Conservation (phyloP, 2,329 filamentous ascomycete genomes). For the Cercospora beticola region DNA sequence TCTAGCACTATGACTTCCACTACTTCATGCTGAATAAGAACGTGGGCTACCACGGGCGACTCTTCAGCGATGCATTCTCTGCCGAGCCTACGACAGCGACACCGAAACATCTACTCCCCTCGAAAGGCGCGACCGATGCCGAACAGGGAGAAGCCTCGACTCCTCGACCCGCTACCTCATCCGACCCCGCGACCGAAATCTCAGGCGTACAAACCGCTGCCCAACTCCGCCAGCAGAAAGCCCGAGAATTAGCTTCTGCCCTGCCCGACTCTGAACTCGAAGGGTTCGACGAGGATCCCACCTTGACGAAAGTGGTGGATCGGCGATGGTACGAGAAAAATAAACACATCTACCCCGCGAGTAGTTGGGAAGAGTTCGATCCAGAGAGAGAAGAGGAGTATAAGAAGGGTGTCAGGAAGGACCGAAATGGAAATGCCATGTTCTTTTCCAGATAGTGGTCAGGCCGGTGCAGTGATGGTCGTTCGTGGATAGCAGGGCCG, state of each 20-base stretch:
- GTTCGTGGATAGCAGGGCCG: neutral
- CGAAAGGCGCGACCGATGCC: conserved; percentile 9
- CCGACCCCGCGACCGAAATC: neutral
- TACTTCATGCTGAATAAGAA: conserved; percentile 93
- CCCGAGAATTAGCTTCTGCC: conserved; percentile 28
- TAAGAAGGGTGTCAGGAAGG: conserved; percentile 71
- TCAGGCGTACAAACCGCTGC: conserved; percentile 29
- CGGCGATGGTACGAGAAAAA: conserved; percentile 95
- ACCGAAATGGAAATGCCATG: conserved; percentile 86
- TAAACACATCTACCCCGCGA: conserved; percentile 97
- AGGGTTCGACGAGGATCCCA: conserved; percentile 74
- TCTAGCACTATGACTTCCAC: conserved; percentile 93
- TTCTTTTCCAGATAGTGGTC: conserved; percentile 52
- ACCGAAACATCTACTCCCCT: conserved; percentile 34
- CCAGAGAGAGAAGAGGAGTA: conserved; percentile 86
- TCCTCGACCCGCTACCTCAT: neutral
- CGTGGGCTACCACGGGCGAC: conserved; percentile 66
- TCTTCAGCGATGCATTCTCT: conserved; percentile 71
- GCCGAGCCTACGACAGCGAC: conserved; percentile 49
- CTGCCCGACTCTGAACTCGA: conserved; percentile 60
- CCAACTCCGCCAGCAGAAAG: conserved; percentile 26
- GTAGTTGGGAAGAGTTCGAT: conserved; percentile 93
- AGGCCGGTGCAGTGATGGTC: neutral
- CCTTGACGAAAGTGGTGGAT: conserved; percentile 89
- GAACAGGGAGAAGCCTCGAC: neutral